Conservation (phyloP, 1,284 basidiomycete genomes). For the Melampsora americana region DNA sequence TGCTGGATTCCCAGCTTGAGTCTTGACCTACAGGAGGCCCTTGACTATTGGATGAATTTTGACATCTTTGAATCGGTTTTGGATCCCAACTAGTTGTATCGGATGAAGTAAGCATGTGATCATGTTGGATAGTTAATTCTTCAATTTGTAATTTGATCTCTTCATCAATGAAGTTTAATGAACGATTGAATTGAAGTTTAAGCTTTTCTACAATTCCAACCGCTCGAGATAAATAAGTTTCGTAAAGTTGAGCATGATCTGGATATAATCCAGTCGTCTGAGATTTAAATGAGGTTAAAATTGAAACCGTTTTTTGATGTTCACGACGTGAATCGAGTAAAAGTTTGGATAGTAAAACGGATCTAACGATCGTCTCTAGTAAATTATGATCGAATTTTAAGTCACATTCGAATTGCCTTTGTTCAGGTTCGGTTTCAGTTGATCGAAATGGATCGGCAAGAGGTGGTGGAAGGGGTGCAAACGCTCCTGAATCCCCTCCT, state of each 20-base stretch:
- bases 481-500: no score
- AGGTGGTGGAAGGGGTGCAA: not conserved
- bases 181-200: not conserved
- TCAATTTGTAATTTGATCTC: not conserved
- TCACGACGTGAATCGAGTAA: not conserved
- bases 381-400: not conserved
- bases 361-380: not conserved
- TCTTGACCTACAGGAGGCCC: not conserved
- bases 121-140: not conserved
- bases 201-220: not conserved
- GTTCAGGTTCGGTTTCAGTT: not conserved
- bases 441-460: not conserved
- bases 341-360: not conserved
- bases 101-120: not conserved
- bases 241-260: not conserved
- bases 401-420: not conserved
- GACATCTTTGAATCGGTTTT: not conserved
- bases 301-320: not conserved
- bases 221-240: not conserved
- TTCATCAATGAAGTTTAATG: not conserved
- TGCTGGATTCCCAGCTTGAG: not conserved
- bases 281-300: not conserved
- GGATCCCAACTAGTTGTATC: not conserved
- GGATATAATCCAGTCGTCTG: not conserved
- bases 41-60: not conserved